Evolutionary conservation across 2,329 filamentous ascomycete genomes (phyloP), one percentile per base, ranked within the genome.

Genomic region (Penicillium occitanis): DNA sequence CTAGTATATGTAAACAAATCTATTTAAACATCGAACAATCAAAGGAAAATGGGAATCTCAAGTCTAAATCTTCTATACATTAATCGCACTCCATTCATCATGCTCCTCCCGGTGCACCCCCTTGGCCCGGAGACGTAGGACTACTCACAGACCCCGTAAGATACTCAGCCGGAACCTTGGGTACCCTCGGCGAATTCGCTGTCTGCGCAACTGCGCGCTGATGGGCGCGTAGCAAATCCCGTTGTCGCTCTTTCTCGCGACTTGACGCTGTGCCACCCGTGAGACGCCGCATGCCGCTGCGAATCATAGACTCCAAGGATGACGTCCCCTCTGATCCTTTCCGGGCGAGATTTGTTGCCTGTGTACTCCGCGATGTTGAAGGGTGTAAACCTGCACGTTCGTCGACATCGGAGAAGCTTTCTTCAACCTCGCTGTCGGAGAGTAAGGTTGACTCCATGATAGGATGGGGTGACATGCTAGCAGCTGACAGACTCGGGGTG

Each of bases 381-480:
- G 72, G 70, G 57, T 62, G 78, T 71, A 53, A 17, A 3, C 37
- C 57, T 14, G n/a, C 22, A 64, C 89, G 88, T 70, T 96, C 93
- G 69, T 92, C 89, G 0, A 91, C 87, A 76, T 97, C 94, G 0
- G 92, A 96, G 70, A 94, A 90, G 0, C 90, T 85, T 61, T 91
- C 91, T 50, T 91, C 89, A 1, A 83, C 82, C 51, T 97, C 93
- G 66, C 96, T 92, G 66, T 96, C 90, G 0, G 90, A 92, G 2
- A 88, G 82, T 59, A 91, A 84, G 13, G 91, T 87, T 44, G 83
- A 83, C 64, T 86, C 82, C 40, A 83, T 83, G 25, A 57, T 37
- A 10, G 62, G 40, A 33, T 37, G 50, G 28, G 62, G 37, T 19
- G 61, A 53, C 60, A 63, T 30, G 17, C 53, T 63, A 19, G 65